These are phyloP conservation scores for Gillenia trifoliata DNA, from an alignment of 306 rosid species.

Conservation along the genomic window DNA sequence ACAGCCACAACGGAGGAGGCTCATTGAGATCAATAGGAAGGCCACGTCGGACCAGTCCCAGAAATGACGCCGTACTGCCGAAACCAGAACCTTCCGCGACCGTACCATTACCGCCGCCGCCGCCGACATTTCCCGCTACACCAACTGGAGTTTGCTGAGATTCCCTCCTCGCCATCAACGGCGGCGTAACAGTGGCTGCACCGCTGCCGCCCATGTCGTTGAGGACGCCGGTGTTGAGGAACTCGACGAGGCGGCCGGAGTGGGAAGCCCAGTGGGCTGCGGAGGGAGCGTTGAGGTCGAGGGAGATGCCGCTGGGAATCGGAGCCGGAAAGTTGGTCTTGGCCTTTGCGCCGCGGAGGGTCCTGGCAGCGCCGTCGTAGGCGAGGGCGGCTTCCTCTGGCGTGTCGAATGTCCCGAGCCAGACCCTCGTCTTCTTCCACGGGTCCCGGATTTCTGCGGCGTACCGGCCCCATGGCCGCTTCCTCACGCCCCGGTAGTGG, in stretches of 20 bases:
- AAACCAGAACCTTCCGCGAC: slow-evolving; percentile 15
- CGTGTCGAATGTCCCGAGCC: slow-evolving; percentile 95
- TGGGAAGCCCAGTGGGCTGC: slow-evolving; percentile 39
- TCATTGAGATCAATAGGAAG: slow-evolving; percentile 81
- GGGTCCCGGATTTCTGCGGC: slow-evolving; percentile 98
- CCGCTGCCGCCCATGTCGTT: slow-evolving; percentile 20
- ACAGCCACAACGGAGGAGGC: slow-evolving; percentile 93
- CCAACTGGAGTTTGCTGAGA: neutral
- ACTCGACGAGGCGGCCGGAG: slow-evolving; percentile 52
- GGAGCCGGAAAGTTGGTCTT: slow-evolving; percentile 78
- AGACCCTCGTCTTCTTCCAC: slow-evolving; percentile 92
- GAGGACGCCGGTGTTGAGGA: slow-evolving; percentile 51
- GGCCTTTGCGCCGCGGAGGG: slow-evolving; percentile 88
- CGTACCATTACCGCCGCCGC: neutral
- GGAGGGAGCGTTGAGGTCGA: slow-evolving; percentile 62
- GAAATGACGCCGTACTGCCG: slow-evolving; percentile 42
- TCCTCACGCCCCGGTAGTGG: slow-evolving; percentile 84
- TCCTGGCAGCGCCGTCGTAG: slow-evolving; percentile 94
- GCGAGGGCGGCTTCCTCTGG: slow-evolving; percentile 95
- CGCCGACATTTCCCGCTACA: neutral
- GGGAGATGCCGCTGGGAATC: slow-evolving; percentile 29
- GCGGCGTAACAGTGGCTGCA: neutral
- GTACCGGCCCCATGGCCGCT: slow-evolving; percentile 98
- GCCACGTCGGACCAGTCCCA: slow-evolving; percentile 74
- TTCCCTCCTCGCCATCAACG: neutral